A percentile compares a stretch with the other conserved stretches of the same genome.
Conservation (phyloP, 2,329 filamentous ascomycete genomes). For the Colletotrichum gloeosporioides region DNA sequence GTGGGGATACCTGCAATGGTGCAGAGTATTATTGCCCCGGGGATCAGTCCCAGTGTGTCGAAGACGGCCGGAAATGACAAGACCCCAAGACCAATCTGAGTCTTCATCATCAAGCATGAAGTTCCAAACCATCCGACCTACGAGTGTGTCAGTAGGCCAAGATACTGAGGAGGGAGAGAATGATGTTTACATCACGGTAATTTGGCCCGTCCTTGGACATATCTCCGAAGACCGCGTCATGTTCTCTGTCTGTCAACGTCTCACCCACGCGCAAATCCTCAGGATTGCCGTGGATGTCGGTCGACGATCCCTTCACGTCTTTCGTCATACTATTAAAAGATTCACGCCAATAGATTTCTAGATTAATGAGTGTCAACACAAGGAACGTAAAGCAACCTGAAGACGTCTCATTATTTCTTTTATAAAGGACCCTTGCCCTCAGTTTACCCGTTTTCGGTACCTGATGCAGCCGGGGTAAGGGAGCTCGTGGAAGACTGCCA, state of each 20-base stretch:
- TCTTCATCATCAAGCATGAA: slow-evolving; percentile 49
- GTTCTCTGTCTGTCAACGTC: not conserved
- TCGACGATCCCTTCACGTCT: accelerated
- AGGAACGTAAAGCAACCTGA: not conserved
- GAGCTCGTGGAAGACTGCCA: not conserved
- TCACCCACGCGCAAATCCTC: not conserved
- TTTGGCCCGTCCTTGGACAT: not conserved
- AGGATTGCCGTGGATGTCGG: not conserved
- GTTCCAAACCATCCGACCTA: slow-evolving; percentile 48
- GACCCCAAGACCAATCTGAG: slow-evolving; percentile 48
- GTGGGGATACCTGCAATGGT: slow-evolving; percentile 46
- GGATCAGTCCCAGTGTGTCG: slow-evolving; percentile 49
- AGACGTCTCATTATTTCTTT: not conserved
- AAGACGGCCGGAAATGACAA: slow-evolving; percentile 51
- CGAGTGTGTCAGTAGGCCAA: not conserved
- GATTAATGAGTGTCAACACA: not conserved
- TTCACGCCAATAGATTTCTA: accelerated
- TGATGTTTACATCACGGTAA: not conserved
- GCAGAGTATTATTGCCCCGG: slow-evolving; percentile 48
- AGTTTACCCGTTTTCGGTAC: not conserved
- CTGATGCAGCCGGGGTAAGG: not conserved
- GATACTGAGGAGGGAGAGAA: not conserved
- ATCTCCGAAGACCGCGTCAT: not conserved
- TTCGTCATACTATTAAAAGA: not conserved
- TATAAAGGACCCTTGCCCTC: not conserved